These are phyloP conservation scores for Cystobasidium sp. DNA, from an alignment of 1,284 basidiomycete species.

Conservation along the genomic window DNA sequence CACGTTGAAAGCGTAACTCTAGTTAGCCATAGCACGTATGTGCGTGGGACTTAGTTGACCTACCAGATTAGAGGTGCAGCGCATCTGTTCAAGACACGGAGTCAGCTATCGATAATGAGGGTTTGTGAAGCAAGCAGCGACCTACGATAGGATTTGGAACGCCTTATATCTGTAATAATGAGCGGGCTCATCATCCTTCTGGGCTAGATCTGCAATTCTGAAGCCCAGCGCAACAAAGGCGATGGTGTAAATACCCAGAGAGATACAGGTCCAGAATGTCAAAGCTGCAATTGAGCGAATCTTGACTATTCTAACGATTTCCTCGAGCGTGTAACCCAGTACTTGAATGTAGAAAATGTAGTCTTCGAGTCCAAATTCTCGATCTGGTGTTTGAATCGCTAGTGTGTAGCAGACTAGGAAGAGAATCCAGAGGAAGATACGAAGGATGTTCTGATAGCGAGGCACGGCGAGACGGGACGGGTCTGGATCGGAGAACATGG, in stretches of 20 bases:
- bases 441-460: constrained; percentile 63
- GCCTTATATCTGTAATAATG: constrained; percentile 43
- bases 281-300: constrained; percentile 64
- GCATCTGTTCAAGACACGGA: constrained; percentile 4
- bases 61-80: constrained; percentile 44
- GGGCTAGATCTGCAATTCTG: constrained; percentile 68
- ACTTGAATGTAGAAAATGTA: constrained; percentile 49
- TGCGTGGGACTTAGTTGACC: neutral
- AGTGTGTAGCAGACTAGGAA: constrained; percentile 74
- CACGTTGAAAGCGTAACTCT: too few species aligned
- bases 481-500: too few species aligned
- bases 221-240: constrained; percentile 73
- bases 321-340: constrained; percentile 51
- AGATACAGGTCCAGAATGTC: constrained; percentile 79
- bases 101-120: constrained; percentile 47
- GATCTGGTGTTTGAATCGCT: constrained; percentile 53
- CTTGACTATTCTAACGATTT: constrained; percentile 64
- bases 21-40: neutral
- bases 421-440: constrained; percentile 74
- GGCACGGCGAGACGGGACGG: constrained; percentile 84
- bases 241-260: constrained; percentile 71
- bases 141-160: constrained; percentile 52
- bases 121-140: constrained; percentile 5
- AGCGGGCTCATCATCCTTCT: constrained; percentile 58
- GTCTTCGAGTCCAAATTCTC: constrained; percentile 51